These are phyloP conservation scores for Luffa aegyptiaca DNA, from an alignment of 306 rosid species.

Conservation along the genomic window DNA sequence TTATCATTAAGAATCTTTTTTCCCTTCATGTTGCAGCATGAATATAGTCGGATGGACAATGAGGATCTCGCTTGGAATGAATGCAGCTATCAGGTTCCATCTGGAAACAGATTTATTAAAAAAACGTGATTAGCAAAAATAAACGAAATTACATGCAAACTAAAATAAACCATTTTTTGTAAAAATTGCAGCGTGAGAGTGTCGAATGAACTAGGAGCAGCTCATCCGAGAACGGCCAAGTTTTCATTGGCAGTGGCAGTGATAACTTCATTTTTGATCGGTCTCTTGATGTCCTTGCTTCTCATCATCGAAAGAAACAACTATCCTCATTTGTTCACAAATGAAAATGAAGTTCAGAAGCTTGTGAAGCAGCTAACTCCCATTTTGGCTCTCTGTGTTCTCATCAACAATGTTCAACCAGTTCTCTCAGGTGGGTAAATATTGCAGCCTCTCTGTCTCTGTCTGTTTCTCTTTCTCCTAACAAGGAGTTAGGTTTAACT, in stretches of 20 bases:
- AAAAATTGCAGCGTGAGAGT: conserved; percentile 59
- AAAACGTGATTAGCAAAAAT: too few relatives aligned
- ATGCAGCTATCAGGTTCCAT: conserved; percentile 48
- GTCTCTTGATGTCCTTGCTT: conserved; percentile 26
- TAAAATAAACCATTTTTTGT: neutral
- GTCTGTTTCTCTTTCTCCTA: too few relatives aligned
- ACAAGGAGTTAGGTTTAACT: too few relatives aligned
- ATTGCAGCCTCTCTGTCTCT: too few relatives aligned
- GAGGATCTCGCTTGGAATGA: conserved; percentile 51
- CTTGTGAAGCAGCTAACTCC: conserved; percentile 54
- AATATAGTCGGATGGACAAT: conserved; percentile 72
- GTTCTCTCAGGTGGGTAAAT: conserved; percentile 50
- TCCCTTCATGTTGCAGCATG: conserved; percentile 33
- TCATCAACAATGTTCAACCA: conserved; percentile 71
- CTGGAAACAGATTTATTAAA: too few relatives aligned
- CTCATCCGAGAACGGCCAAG: conserved; percentile 68
- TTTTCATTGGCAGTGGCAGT: conserved; percentile 60
- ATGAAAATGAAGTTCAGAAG: conserved; percentile 26
- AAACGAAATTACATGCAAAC: neutral
- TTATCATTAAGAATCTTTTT: too few relatives aligned
- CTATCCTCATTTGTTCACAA: conserved; percentile 49
- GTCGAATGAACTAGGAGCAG: conserved; percentile 76
- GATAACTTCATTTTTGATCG: conserved; percentile 25
- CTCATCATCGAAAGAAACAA: conserved; percentile 22
- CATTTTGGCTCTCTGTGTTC: conserved; percentile 46